Evolutionary conservation across 1,284 basidiomycete genomes (phyloP), one percentile per base, ranked within the genome.

Genomic region (Cerrena zonata): DNA sequence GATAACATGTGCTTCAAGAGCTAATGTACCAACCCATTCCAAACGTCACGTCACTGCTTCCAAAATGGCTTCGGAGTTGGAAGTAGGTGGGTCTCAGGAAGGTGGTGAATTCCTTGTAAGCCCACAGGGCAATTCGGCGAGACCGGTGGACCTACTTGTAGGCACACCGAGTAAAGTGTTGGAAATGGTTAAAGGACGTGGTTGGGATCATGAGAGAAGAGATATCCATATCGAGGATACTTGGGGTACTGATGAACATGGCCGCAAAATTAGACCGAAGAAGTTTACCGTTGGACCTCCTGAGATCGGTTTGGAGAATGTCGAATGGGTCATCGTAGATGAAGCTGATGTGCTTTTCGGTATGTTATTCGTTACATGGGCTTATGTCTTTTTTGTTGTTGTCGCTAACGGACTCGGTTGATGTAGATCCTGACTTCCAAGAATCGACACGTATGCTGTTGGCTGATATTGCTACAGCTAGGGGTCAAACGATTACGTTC

Each of bases 311-410:
- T 66, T 89, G 21, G 74, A 73, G 47, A 75, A 78, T 42, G 71
- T 93, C 0, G 88, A 93, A 60, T 94, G 90, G 89, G 80, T 94
- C 4, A 75, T 93, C 1, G 72, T 94, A 2, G 91, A 94, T 56
- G 91, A 95, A 63, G 90, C 92, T 0, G 91, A 95, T 62, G 81
- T 94, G 26, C 71, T 94, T n/a, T 85, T 93, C 50, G 89, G 90
- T 69, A 18, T 13, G 50, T 22, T 40, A 18, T 40, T 40, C 10
- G 19, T 40, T 7, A 24, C 41, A 30, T 48, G n/a, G n/a, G n/a
- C n/a, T n/a, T n/a, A n/a, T n/a, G n/a, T n/a, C n/a, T n/a, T n/a
- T 36, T 36, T 10, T 36, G 34, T 11, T 36, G 34, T 11, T 11
- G n/a, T n/a, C 11, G n/a, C n/a, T 10, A 36, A 11, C 34, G n/a